Evolutionary conservation across 805 yeast genomes (phyloP).

Genomic region (Yarrowia alimentaria): DNA sequence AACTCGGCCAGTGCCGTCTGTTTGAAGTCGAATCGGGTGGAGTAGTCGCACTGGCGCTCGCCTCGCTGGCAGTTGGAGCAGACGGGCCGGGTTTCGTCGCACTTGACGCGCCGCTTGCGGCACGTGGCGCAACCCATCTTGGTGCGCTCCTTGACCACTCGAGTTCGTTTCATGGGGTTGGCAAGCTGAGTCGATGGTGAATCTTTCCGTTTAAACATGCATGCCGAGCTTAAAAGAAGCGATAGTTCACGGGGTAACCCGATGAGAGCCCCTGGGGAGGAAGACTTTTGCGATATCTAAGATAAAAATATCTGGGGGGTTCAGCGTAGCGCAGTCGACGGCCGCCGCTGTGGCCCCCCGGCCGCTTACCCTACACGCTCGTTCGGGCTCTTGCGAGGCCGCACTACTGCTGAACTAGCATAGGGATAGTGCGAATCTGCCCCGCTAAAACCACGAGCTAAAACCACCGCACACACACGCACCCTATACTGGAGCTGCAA

Average conservation of each 20-base stretch:
- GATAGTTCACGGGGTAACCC: slow-evolving; percentile 18
- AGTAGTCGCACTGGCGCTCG: slow-evolving; percentile 26
- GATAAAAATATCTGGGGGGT: no score
- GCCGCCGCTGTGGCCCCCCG: no score
- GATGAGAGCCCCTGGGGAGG: no score
- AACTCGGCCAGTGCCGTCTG: slow-evolving; percentile 26
- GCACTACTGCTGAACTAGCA: no score
- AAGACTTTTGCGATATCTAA: no score
- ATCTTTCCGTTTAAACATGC: slow-evolving; percentile 20
- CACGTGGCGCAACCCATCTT: slow-evolving; percentile 80
- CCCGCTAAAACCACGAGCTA: no score
- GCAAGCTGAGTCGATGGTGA: slow-evolving; percentile 2
- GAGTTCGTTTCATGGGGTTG: slow-evolving; percentile 22
- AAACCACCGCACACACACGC: no score
- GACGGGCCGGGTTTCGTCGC: slow-evolving; percentile 81
- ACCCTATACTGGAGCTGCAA: no score
- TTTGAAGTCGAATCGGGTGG: slow-evolving; percentile 27
- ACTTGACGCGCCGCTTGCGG: slow-evolving; percentile 84
- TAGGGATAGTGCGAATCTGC: no score
- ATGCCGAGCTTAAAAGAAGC: slow-evolving; percentile 25
- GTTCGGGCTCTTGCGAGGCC: no score
- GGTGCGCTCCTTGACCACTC: slow-evolving; percentile 28
- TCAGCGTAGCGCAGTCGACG: no score
- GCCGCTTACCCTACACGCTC: no score
- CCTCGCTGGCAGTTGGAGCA: slow-evolving; percentile 67